Conservation (phyloP, 805 yeast genomes). For the Myxozyma mucilagina region DNA sequence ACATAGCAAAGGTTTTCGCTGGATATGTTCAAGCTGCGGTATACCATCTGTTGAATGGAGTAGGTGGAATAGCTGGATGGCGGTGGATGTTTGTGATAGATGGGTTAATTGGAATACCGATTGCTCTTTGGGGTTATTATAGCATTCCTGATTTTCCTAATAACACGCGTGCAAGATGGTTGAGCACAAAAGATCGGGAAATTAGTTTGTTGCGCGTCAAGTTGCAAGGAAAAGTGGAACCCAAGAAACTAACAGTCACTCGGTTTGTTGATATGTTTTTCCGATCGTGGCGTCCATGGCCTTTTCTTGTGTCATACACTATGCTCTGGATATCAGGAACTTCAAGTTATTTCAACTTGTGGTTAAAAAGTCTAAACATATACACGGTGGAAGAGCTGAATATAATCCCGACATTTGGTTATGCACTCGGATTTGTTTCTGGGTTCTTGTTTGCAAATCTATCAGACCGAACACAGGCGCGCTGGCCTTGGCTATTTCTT, state of each 20-base stretch:
- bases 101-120: constrained; percentile 23
- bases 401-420: constrained; percentile 41
- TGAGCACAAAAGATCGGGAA: constrained; percentile 15
- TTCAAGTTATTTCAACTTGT: constrained; percentile 37
- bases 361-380: constrained; percentile 37
- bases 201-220: constrained; percentile 16
- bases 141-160: constrained; percentile 28
- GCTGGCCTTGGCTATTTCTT: constrained; percentile 28
- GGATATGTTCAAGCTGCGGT: constrained; percentile 61
- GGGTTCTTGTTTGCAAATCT: constrained; percentile 37
- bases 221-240: constrained; percentile 20
- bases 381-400: constrained; percentile 38
- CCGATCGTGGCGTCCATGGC: constrained; percentile 29
- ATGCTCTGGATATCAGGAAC: constrained; percentile 28
- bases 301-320: constrained; percentile 26
- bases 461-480: constrained; percentile 35
- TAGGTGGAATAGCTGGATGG: constrained; percentile 42
- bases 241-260: constrained; percentile 8
- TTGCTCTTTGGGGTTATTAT: constrained; percentile 26
- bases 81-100: constrained; percentile 30
- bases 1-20: constrained; percentile 40
- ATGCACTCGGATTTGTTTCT: constrained; percentile 39
- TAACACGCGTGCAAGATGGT: constrained; percentile 27
- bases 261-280: constrained; percentile 25
- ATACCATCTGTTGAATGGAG: constrained; percentile 48